A percentile compares a stretch with the other conserved stretches of the same genome.
These are phyloP conservation scores for Vigna nakashimae DNA, from an alignment of 306 rosid species.

Conservation along the genomic window DNA sequence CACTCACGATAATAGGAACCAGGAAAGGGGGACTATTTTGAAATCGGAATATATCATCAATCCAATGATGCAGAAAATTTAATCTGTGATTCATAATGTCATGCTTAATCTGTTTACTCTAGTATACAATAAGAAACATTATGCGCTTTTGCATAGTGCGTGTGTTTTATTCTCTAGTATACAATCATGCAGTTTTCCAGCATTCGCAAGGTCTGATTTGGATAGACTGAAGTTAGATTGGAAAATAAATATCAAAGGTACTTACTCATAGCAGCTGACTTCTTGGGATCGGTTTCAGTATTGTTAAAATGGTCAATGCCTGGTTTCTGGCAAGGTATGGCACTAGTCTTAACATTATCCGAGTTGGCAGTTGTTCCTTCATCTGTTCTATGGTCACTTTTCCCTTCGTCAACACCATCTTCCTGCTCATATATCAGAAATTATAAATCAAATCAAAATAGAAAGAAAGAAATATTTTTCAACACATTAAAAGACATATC, in stretches of 20 bases:
- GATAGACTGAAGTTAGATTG: constrained; percentile 20
- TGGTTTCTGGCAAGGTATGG: constrained; percentile 50
- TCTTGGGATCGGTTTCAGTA: constrained; percentile 76
- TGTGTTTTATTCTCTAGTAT: too few species aligned
- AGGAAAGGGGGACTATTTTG: not conserved
- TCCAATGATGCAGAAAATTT: not conserved
- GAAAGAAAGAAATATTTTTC: not conserved
- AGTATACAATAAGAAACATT: not conserved
- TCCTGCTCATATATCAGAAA: constrained; percentile 58
- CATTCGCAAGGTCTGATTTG: constrained; percentile 13
- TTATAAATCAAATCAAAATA: constrained; percentile 35
- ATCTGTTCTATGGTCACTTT: constrained; percentile 56
- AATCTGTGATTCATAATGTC: not conserved
- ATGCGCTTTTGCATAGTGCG: not conserved
- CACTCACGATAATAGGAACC: not conserved
- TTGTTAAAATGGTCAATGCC: constrained; percentile 77
- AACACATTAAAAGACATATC: not conserved
- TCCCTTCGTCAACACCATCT: constrained; percentile 49
- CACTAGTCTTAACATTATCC: constrained; percentile 47
- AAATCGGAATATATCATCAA: constrained; percentile 2
- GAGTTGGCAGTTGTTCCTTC: constrained; percentile 39
- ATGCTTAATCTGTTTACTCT: constrained; percentile 7
- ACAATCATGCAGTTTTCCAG: constrained; percentile 10
- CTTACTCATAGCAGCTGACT: constrained; percentile 87
- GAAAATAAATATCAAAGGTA: constrained; percentile 36